These are phyloP conservation scores for Cyclotella kingstonii DNA, from an alignment of 108 stramenopile species.

Conservation along the genomic window DNA sequence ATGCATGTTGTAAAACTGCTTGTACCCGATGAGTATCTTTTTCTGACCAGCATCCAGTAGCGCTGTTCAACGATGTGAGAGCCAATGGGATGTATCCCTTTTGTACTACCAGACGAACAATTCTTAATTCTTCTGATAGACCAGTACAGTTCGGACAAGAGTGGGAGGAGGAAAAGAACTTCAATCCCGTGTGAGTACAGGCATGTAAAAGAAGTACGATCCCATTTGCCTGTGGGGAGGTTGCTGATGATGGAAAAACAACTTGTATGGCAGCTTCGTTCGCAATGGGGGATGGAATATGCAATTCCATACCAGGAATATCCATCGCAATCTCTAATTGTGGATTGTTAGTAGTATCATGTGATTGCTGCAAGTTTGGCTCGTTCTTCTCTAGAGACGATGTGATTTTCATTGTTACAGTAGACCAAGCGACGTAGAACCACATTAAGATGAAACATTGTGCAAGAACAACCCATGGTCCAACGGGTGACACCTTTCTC, in stretches of 20 bases:
- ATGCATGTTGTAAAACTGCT: conserved; percentile 13
- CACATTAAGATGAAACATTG: too few species aligned
- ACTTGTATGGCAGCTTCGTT: conserved; percentile 15
- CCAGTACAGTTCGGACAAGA: conserved; percentile 47
- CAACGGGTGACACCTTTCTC: too few species aligned
- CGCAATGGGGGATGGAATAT: conserved; percentile 6
- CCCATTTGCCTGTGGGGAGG: conserved; percentile 9
- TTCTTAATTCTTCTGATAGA: conserved; percentile 47
- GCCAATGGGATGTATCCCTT: conserved; percentile 45
- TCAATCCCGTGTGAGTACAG: conserved; percentile 47
- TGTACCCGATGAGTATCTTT: conserved; percentile 26
- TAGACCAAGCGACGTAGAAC: too few species aligned
- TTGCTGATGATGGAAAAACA: background rate
- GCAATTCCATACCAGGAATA: conserved; percentile 22
- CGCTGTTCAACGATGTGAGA: conserved; percentile 24
- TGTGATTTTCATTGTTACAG: too few species aligned
- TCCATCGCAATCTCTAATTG: conserved; percentile 4
- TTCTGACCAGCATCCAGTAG: conserved; percentile 43
- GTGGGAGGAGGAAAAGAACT: conserved; percentile 49
- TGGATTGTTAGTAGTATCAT: background rate
- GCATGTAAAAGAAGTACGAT: conserved; percentile 46
- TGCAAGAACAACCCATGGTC: too few species aligned
- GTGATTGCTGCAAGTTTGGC: background rate
- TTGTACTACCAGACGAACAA: conserved; percentile 32
- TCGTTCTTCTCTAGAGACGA: background rate